Base-by-base conservation (phyloP, 176 grass and related monocot species). In the Neostapfia colusana region DNA sequence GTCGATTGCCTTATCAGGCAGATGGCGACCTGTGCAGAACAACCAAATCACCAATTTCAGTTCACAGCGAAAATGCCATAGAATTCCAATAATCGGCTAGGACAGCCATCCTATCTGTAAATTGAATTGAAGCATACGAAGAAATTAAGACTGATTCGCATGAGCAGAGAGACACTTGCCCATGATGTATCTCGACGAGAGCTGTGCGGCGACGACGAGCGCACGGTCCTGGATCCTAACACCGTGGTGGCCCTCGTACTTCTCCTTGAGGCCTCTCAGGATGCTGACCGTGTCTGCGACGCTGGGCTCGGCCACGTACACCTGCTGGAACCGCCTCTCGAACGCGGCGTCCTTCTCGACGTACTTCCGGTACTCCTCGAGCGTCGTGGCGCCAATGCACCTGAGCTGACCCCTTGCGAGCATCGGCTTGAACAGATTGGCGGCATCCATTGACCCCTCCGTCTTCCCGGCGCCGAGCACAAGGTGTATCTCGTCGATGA, bases 401-500 rank as follows among this genome's bases (percentile, higher is more conserved):
- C 63, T 63, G 21, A 79, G 12, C 26, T 51, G 44, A 12, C 76
- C 76, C 13, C 76, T 15, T 0, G 61, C 76, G 7, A 79, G 43
- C 64, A 67, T 25, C 5, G 63, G 62, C 42, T 79, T 79, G n/a
- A 79, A 25, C 23, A 79, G 42, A 31, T 79, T 79, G 48, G 23
- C 71, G 6, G 23, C 71, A 26, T 74, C 54, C 48, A 58, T 53
- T 36, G 55, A 58, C 8, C 55, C 55, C 55, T 58, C 55, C 10
- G 55, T 58, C 55, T 25, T 58, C 23, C 55, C 55, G 55, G 80
- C 83, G 40, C 74, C 55, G 25, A 93, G 88, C 41, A 93, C 85
- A 1, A 90, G 84, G 62, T 93, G 91, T 11, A 93, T 82, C 71
- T 93, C 91, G 31, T 93, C 85, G 23, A 93, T 87, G 72, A 93